These are phyloP conservation scores for Hemisphaericaspora xylofermentans DNA, from an alignment of 1,139 yeast genomes.

Conservation along the genomic window DNA sequence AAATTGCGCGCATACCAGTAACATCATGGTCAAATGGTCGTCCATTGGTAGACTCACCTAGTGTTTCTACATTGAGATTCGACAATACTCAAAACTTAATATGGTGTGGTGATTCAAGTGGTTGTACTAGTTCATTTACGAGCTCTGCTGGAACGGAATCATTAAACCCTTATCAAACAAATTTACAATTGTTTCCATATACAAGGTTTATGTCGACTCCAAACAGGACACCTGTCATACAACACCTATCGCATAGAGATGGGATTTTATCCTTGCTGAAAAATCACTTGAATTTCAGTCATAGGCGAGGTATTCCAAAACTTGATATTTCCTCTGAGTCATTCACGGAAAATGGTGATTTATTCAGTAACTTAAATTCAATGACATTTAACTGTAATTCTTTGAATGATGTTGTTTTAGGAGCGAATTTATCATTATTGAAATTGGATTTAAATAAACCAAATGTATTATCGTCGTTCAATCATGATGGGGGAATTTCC, in stretches of 20 bases:
- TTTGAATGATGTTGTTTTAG: constrained; percentile 38
- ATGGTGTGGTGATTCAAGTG: constrained; percentile 79
- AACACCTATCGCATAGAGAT: constrained; percentile 51
- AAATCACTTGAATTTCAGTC: constrained; percentile 52
- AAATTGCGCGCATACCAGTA: constrained; percentile 22
- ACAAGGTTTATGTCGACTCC: constrained; percentile 50
- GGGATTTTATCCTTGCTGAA: constrained; percentile 61
- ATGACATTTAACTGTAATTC: constrained; percentile 39
- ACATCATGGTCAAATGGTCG: constrained; percentile 5
- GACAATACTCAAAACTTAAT: constrained; percentile 72
- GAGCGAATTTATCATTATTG: constrained; percentile 39
- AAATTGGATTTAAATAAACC: constrained; percentile 66
- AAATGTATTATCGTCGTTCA: constrained; percentile 21
- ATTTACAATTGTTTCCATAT: constrained; percentile 41
- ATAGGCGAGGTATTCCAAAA: constrained; percentile 55
- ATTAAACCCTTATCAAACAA: constrained; percentile 18
- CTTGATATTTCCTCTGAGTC: constrained; percentile 31
- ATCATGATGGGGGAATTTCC: constrained; percentile 35
- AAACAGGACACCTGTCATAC: constrained; percentile 42
- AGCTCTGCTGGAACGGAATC: constrained; percentile 34
- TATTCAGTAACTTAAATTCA: constrained; percentile 30
- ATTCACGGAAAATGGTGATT: constrained; percentile 31
- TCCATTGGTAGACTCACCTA: constrained; percentile 3
- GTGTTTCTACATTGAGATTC: constrained; percentile 47
- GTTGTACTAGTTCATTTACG: constrained; percentile 33